Percentiles rank a stretch among this genome's conserved stretches.
Conservation (phyloP, 306 rosid genomes). For the Vigna angularis region DNA sequence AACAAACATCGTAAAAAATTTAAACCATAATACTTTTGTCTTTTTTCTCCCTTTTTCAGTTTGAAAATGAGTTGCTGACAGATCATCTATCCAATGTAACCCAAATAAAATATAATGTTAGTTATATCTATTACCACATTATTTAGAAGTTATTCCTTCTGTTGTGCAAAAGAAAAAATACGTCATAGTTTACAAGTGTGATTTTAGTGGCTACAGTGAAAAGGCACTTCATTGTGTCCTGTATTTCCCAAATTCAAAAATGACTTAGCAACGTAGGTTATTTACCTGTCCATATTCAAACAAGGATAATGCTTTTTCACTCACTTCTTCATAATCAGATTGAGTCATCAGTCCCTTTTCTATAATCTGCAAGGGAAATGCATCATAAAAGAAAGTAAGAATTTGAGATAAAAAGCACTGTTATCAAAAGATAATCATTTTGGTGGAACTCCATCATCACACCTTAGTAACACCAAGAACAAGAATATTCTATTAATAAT, state of each 20-base stretch:
- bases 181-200: not conserved
- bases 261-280: conserved; percentile 12
- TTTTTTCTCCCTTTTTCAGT: not conserved
- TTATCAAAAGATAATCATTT: not conserved
- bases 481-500: conserved; percentile 24
- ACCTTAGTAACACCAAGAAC: conserved; percentile 14
- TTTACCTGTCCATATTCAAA: conserved; percentile 93
- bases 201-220: not conserved
- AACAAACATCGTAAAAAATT: not conserved
- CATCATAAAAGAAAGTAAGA: conserved; percentile 34
- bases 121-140: not conserved
- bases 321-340: conserved; percentile 85
- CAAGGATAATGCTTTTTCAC: conserved; percentile 74
- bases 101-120: not conserved
- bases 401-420: conserved; percentile 11
- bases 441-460: conserved; percentile 12
- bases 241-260: conserved; percentile 12
- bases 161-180: conserved; percentile 6
- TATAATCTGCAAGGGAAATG: conserved; percentile 67
- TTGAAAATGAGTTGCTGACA: conserved; percentile 2
- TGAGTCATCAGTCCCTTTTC: conserved; percentile 72
- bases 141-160: not conserved
- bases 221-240: conserved; percentile 28
- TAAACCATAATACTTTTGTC: not conserved
- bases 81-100: not conserved